These are phyloP conservation scores for Neurospora sp. DNA, from an alignment of 495 filamentous ascomycete genomes.

Conservation along the genomic window DNA sequence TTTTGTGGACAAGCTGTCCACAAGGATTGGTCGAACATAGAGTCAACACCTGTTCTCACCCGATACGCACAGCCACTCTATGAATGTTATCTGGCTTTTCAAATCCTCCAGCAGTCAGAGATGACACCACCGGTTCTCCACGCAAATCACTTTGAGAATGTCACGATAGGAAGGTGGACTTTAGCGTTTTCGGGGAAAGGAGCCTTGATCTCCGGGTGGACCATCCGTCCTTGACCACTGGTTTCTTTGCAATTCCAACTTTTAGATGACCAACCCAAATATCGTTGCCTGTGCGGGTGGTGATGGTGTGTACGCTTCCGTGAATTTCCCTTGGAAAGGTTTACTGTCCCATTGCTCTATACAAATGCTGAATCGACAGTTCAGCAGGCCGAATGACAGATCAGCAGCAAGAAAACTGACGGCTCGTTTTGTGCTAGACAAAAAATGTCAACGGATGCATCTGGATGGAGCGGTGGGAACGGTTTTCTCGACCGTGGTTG, in stretches of 20 bases:
- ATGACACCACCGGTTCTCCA: background rate
- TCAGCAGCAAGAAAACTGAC: background rate
- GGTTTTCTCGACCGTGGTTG: background rate
- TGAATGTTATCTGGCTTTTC: background rate
- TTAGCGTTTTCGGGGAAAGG: constrained; percentile 1
- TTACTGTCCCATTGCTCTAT: background rate
- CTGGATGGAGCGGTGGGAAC: background rate
- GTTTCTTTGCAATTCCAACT: background rate
- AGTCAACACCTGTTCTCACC: background rate
- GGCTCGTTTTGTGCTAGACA: background rate
- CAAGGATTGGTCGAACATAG: background rate
- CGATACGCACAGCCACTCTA: background rate
- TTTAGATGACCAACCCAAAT: background rate
- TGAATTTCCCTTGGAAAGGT: background rate
- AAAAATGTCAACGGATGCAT: background rate
- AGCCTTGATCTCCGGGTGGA: constrained; percentile 1
- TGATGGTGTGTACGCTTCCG: background rate
- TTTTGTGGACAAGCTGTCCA: background rate
- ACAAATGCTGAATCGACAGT: background rate
- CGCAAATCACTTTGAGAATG: background rate
- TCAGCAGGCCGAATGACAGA: background rate
- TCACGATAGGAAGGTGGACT: background rate
- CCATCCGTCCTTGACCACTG: background rate
- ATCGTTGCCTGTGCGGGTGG: background rate
- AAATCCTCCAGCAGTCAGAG: background rate